Conservation (phyloP, 768 basidiomycete genomes). For the Cystobasidium ongulense region DNA sequence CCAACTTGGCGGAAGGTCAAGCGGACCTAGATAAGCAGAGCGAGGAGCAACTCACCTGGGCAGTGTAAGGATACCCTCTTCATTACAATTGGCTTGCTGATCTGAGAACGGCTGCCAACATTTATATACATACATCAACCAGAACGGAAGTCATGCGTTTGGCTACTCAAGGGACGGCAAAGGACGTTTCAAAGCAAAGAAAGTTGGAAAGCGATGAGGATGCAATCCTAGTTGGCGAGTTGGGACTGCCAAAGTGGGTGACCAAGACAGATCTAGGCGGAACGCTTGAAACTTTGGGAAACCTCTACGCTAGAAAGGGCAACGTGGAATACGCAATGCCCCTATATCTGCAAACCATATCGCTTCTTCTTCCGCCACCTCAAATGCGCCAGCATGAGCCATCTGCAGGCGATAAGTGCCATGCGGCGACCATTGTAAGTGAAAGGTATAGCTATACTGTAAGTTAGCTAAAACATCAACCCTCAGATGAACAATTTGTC, state of each 20-base stretch:
- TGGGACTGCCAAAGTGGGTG: slow-evolving; percentile 36
- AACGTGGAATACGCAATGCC: slow-evolving; percentile 38
- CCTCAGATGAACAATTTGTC: slow-evolving; percentile 38
- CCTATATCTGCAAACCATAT: slow-evolving; percentile 36
- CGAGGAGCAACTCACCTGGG: slow-evolving; percentile 27
- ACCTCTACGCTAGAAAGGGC: slow-evolving; percentile 35
- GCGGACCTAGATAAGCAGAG: background rate
- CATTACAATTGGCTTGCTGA: too few relatives aligned
- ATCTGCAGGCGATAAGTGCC: slow-evolving; percentile 28
- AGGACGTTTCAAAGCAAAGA: background rate
- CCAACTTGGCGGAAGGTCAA: slow-evolving; percentile 19
- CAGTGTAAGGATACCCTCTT: too few relatives aligned
- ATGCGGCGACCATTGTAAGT: slow-evolving; percentile 32
- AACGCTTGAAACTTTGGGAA: slow-evolving; percentile 34
- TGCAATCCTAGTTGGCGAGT: slow-evolving; percentile 15
- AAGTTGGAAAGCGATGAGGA: slow-evolving; percentile 8
- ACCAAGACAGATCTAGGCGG: slow-evolving; percentile 35
- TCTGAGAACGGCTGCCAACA: too few relatives aligned
- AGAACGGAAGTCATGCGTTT: slow-evolving; percentile 18
- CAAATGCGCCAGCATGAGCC: background rate
- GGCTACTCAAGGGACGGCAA: background rate
- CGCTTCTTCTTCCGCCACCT: slow-evolving; percentile 34
- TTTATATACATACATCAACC: too few relatives aligned
- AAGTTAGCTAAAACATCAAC: background rate
- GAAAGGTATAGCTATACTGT: background rate